These are phyloP conservation scores for Mortierella claussenii DNA, from an alignment of 192 early-diverging fungal species.

Conservation along the genomic window DNA sequence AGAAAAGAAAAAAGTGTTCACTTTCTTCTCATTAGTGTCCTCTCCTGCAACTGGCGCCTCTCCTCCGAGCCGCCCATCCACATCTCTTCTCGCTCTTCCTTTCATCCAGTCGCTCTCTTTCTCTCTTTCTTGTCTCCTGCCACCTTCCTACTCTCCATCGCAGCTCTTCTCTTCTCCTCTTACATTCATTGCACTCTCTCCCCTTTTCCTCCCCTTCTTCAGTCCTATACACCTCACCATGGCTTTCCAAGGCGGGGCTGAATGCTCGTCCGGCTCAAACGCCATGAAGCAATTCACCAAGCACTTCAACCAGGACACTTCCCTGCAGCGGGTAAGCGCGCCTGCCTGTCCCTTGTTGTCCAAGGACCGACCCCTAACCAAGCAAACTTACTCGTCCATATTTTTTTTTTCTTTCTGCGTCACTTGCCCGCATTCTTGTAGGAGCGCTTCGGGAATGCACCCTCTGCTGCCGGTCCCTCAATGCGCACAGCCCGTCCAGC, in stretches of 20 bases:
- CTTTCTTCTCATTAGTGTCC: neutral
- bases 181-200: neutral
- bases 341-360: neutral
- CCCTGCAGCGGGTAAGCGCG: slow-evolving; percentile 74
- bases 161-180: neutral
- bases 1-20: too few relatives aligned
- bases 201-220: neutral
- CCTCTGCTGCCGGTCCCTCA: slow-evolving; percentile 19
- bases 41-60: neutral
- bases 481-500: slow-evolving; percentile 31
- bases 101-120: neutral
- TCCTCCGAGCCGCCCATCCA: slow-evolving; percentile 18
- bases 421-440: neutral
- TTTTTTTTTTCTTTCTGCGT: slow-evolving; percentile 1
- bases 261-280: slow-evolving; percentile 77
- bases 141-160: neutral
- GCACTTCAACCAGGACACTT: slow-evolving; percentile 81
- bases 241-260: slow-evolving; percentile 61
- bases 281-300: slow-evolving; percentile 83
- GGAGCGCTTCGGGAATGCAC: slow-evolving; percentile 27
- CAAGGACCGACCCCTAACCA: too few relatives aligned
- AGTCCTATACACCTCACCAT: neutral
- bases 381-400: neutral
- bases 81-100: slow-evolving; percentile 11
- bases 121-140: neutral